These are phyloP conservation scores for Lentinula edodes DNA, from an alignment of 768 basidiomycete species.

Conservation along the genomic window DNA sequence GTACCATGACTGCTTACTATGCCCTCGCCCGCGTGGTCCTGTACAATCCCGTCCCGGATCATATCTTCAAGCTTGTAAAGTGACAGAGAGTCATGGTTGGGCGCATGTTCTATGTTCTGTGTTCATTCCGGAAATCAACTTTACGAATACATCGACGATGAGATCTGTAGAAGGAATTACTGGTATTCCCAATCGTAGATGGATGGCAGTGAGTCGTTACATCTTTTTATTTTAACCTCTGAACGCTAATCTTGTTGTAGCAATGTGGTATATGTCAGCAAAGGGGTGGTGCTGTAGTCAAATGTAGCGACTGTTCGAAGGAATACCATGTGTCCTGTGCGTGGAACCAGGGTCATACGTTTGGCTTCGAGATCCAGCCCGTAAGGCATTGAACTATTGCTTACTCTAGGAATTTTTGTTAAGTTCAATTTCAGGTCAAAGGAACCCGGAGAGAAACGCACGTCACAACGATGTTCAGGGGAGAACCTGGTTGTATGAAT, in stretches of 20 bases:
- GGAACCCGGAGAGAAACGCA: conserved; percentile 66
- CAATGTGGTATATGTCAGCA: conserved; percentile 72
- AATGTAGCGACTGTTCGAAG: conserved; percentile 76
- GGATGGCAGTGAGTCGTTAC: conserved; percentile 57
- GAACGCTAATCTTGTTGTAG: conserved; percentile 30
- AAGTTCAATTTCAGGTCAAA: conserved; percentile 52
- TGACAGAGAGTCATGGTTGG: conserved; percentile 93
- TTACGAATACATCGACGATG: conserved; percentile 68
- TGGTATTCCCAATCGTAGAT: conserved; percentile 62
- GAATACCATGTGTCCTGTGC: conserved; percentile 90
- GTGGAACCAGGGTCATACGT: conserved; percentile 76
- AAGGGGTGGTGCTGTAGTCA: conserved; percentile 71
- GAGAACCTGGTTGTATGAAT: conserved; percentile 73
- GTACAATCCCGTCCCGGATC: conserved; percentile 48
- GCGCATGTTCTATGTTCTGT: conserved; percentile 86
- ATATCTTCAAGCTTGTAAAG: conserved; percentile 76
- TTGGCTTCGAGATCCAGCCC: conserved; percentile 89
- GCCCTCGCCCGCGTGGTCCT: conserved; percentile 52
- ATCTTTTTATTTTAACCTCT: neutral
- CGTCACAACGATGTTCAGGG: conserved; percentile 67
- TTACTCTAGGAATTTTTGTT: neutral
- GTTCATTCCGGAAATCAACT: conserved; percentile 81
- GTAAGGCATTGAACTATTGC: conserved; percentile 33
- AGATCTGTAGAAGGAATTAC: conserved; percentile 85
- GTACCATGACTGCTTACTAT: conserved; percentile 67